Percentiles rank a stretch among this genome's conserved stretches.
Conservation (phyloP, 306 rosid species). For the Vigna reflexopilosa region DNA sequence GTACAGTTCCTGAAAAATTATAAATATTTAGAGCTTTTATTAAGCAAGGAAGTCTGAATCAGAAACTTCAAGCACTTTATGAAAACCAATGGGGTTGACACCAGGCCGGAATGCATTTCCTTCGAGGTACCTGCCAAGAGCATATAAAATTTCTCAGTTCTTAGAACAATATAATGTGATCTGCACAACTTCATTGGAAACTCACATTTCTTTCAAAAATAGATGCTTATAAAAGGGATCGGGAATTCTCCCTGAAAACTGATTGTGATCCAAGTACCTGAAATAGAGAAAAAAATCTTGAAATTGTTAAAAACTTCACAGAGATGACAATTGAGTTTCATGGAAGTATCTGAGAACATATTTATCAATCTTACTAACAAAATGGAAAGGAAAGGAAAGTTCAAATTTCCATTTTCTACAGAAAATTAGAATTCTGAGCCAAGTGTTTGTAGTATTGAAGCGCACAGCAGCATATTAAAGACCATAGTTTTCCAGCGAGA, state of each 20-base stretch:
- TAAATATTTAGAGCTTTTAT: constrained; percentile 38
- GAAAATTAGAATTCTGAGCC: background rate
- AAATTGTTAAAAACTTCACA: constrained; percentile 10
- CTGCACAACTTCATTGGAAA: constrained; percentile 28
- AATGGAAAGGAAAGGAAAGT: constrained; percentile 1
- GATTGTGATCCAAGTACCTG: constrained; percentile 98
- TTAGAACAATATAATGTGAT: constrained; percentile 6
- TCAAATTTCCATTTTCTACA: constrained; percentile 13
- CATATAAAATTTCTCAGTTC: constrained; percentile 32
- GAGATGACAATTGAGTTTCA: constrained; percentile 32
- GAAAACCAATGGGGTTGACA: constrained; percentile 83
- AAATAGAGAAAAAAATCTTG: constrained; percentile 12
- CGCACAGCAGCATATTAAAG: constrained; percentile 23
- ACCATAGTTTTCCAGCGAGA: constrained; percentile 9
- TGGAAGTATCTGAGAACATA: background rate
- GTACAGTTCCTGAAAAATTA: constrained; percentile 40
- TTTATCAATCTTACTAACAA: background rate
- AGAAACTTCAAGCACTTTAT: constrained; percentile 93
- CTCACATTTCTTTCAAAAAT: constrained; percentile 98
- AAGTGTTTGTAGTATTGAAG: constrained; percentile 16
- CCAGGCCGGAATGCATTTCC: constrained; percentile 92
- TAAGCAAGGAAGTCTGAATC: constrained; percentile 88
- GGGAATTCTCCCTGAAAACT: constrained; percentile 94
- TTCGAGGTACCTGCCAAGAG: constrained; percentile 71
- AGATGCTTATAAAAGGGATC: constrained; percentile 90